These are phyloP conservation scores for Crithidia thermophila DNA, from an alignment of 208 protist species.

Conservation along the genomic window DNA sequence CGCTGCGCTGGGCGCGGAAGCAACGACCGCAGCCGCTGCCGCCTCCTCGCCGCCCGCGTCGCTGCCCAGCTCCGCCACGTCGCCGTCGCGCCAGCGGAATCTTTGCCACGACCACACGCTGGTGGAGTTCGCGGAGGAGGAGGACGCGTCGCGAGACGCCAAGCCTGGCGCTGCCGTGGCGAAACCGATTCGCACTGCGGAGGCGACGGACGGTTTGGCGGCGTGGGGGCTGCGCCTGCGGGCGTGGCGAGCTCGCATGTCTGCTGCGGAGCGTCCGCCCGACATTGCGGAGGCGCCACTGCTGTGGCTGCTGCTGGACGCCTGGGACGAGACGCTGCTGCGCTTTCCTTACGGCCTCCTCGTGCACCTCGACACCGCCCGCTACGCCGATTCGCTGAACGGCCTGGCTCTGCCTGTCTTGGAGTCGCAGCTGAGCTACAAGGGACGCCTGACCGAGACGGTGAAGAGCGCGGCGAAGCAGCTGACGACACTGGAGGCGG, in stretches of 20 bases:
- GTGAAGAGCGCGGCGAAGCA: slow-evolving; percentile 19
- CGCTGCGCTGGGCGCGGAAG: neutral
- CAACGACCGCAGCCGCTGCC: neutral
- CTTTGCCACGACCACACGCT: neutral
- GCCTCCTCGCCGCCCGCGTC: neutral
- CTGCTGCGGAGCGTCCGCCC: slow-evolving; percentile 25
- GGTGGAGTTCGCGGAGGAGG: neutral
- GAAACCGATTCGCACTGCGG: too few relatives aligned
- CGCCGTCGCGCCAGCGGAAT: neutral
- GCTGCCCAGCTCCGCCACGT: neutral
- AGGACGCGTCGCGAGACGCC: too few relatives aligned
- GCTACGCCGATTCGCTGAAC: slow-evolving; percentile 54
- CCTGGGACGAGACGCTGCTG: slow-evolving; percentile 71
- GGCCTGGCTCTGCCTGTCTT: slow-evolving; percentile 35
- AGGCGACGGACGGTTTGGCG: too few relatives aligned
- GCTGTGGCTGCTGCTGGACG: slow-evolving; percentile 66
- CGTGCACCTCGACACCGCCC: slow-evolving; percentile 40
- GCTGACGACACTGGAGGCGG: slow-evolving; percentile 24
- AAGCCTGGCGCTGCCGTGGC: too few relatives aligned
- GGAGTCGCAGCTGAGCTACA: slow-evolving; percentile 21
- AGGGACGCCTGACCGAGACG: slow-evolving; percentile 9
- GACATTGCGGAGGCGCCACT: slow-evolving; percentile 31
- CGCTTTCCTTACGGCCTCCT: slow-evolving; percentile 54
- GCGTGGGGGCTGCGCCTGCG: slow-evolving; percentile 21
- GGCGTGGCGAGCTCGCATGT: slow-evolving; percentile 33